Percentiles rank a stretch among this genome's conserved stretches.
Conservation (phyloP, 257 asterid genomes). For the Catharanthus roseus region DNA sequence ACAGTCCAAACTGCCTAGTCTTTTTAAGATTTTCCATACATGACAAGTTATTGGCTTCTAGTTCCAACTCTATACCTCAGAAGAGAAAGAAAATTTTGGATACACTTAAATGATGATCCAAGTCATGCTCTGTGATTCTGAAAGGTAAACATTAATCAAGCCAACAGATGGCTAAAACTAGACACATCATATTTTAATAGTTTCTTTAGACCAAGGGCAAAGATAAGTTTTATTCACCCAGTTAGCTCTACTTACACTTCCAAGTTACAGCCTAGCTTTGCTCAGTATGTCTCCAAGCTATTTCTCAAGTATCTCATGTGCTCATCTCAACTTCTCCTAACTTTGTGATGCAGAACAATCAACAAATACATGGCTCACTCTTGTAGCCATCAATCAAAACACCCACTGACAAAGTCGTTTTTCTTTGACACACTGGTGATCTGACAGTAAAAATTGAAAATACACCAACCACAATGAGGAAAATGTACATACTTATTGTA, state of each 20-base stretch:
- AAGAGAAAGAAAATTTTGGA: neutral
- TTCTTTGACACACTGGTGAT: neutral
- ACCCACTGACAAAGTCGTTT: neutral
- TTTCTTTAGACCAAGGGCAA: neutral
- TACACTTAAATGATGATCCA: neutral
- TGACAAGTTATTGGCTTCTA: neutral
- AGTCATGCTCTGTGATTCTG: neutral
- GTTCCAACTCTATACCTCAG: neutral
- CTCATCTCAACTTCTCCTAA: neutral
- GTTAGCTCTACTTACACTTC: neutral
- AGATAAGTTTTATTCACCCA: neutral
- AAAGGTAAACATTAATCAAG: neutral
- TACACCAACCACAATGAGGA: neutral
- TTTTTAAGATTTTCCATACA: neutral
- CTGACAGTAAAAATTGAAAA: neutral
- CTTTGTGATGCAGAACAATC: neutral
- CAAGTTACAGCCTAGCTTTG: neutral
- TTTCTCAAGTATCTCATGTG: neutral
- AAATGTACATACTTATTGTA: neutral
- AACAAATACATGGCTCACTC: neutral
- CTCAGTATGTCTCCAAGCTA: neutral
- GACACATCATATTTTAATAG: neutral
- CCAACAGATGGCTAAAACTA: neutral
- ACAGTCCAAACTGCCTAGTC: neutral
- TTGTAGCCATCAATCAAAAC: neutral